Conservation (phyloP, 257 asterid genomes). For the Solanum ossicruentum region DNA sequence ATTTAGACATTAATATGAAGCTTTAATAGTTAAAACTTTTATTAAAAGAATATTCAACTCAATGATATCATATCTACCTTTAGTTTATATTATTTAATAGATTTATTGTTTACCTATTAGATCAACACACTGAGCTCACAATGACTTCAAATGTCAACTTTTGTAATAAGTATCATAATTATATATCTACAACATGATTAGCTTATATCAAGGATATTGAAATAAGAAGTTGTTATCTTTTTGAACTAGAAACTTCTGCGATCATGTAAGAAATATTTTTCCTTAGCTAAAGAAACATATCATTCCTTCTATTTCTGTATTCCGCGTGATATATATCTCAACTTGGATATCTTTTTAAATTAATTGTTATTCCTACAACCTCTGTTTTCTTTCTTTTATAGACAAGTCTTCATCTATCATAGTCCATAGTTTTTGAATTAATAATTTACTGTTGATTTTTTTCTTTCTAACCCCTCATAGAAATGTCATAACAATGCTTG, state of each 20-base stretch:
- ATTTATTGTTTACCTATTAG: not conserved
- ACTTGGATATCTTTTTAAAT: not conserved
- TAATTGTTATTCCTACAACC: not conserved
- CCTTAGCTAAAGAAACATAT: not conserved
- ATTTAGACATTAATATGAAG: no score
- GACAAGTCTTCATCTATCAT: not conserved
- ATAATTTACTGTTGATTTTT: not conserved
- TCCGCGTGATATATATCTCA: no score
- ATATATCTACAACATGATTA: not conserved
- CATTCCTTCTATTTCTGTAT: not conserved
- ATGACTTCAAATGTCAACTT: no score
- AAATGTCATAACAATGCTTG: constrained; percentile 19
- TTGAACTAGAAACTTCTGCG: not conserved
- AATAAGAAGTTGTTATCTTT: not conserved
- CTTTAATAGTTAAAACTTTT: no score
- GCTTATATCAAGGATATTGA: not conserved
- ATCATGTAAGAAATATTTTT: not conserved
- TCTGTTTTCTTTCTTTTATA: no score
- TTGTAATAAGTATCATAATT: no score
- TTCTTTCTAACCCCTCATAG: not conserved
- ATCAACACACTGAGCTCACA: no score
- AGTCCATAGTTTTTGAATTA: no score
- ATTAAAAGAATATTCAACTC: no score
- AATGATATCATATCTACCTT: no score
- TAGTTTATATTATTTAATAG: no score